These are phyloP conservation scores for Yamadazyma philogaea DNA, from an alignment of 805 yeast genomes.

Conservation along the genomic window DNA sequence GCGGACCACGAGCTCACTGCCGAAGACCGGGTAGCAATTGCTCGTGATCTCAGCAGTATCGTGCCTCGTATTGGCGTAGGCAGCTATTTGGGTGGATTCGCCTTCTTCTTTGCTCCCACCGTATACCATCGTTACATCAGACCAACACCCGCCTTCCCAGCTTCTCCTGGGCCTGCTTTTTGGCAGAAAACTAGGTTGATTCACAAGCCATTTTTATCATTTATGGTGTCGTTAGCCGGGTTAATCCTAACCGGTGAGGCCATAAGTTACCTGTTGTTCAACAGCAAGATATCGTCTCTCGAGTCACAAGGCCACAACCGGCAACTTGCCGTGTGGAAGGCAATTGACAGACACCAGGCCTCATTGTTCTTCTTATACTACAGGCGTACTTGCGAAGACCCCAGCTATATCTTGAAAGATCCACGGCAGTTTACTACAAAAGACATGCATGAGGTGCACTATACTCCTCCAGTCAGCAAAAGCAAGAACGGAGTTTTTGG, in stretches of 20 bases:
- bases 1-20: slow-evolving; percentile 35
- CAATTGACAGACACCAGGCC: slow-evolving; percentile 35
- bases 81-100: slow-evolving; percentile 25
- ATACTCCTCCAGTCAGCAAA: slow-evolving; percentile 15
- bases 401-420: slow-evolving; percentile 51
- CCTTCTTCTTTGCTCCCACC: slow-evolving; percentile 32
- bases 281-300: slow-evolving; percentile 17
- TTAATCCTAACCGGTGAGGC: slow-evolving; percentile 26
- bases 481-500: slow-evolving; percentile 1
- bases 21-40: slow-evolving; percentile 29
- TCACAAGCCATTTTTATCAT: slow-evolving; percentile 32
- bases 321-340: slow-evolving; percentile 31
- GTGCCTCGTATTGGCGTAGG: slow-evolving; percentile 22
- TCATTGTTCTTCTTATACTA: slow-evolving; percentile 47
- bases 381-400: slow-evolving; percentile 48
- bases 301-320: slow-evolving; percentile 14
- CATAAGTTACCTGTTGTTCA: slow-evolving; percentile 22
- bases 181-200: slow-evolving; percentile 12
- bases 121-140: slow-evolving; percentile 17
- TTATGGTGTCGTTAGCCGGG: slow-evolving; percentile 27
- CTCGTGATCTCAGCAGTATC: slow-evolving; percentile 27
- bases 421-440: slow-evolving; percentile 40
- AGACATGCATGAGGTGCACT: slow-evolving; percentile 28
- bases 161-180: not conserved
- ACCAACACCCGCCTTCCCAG: not conserved